A percentile compares a stretch with the other conserved stretches of the same genome.
Conservation (phyloP, 345 rosid species). For the Barbarea vulgaris region DNA sequence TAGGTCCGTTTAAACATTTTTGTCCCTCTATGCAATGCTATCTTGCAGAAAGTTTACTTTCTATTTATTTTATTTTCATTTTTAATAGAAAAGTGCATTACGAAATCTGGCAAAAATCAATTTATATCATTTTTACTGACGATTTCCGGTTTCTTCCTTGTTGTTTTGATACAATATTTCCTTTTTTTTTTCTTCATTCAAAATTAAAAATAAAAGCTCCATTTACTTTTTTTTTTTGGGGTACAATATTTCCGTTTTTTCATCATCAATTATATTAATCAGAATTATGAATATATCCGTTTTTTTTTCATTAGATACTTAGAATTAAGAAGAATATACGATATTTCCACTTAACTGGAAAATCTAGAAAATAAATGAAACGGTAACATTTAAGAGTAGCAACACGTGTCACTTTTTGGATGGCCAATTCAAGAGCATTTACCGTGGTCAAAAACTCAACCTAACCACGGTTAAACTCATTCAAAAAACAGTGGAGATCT, state of each 20-base stretch:
- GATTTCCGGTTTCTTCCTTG: neutral
- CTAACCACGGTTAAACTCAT: constrained; percentile 42
- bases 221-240: too few species aligned
- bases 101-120: neutral
- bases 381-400: neutral
- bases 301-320: neutral
- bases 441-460: constrained; percentile 23
- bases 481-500: constrained; percentile 27
- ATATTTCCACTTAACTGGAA: neutral
- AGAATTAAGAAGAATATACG: neutral
- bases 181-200: neutral
- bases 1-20: neutral
- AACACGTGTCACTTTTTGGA: neutral
- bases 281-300: neutral
- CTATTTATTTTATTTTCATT: too few species aligned
- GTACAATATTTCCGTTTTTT: neutral
- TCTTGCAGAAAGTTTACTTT: neutral
- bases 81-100: neutral
- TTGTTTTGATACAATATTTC: neutral
- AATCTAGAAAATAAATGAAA: neutral
- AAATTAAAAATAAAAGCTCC: neutral
- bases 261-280: neutral
- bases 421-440: neutral
- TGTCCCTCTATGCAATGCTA: neutral
- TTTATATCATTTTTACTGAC: neutral